Conservation (phyloP, 2,329 filamentous ascomycete species). For the Aschersonia sp. region DNA sequence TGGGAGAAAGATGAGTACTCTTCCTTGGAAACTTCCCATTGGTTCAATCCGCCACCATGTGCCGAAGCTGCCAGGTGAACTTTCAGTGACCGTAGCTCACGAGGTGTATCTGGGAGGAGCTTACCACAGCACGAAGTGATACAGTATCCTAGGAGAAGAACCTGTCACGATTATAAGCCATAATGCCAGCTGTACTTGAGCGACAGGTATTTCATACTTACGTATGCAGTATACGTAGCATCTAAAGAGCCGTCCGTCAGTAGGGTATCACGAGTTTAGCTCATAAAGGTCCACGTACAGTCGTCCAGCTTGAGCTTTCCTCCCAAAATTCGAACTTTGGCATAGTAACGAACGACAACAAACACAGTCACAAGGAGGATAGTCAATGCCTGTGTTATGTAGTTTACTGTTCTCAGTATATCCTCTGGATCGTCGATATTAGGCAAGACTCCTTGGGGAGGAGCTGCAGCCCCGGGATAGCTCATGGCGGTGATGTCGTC, state of each 20-base stretch:
- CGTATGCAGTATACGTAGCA: conserved; percentile 8
- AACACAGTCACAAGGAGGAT: conserved; percentile 12
- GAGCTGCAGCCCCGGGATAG: conserved; percentile 9
- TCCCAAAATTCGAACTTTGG: conserved; percentile 9
- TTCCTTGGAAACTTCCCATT: conserved; percentile 15
- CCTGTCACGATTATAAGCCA: conserved; percentile 3
- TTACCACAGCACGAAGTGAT: conserved; percentile 10
- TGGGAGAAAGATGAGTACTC: conserved; percentile 19
- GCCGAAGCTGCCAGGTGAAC: conserved; percentile 6
- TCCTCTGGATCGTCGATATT: conserved; percentile 13
- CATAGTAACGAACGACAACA: conserved; percentile 11
- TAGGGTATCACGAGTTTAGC: too few species aligned
- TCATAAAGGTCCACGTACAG: conserved; percentile 8
- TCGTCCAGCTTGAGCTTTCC: conserved; percentile 11
- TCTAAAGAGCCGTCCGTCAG: conserved; percentile 1
- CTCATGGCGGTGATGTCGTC: background rate
- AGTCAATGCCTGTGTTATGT: conserved; percentile 13
- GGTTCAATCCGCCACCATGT: conserved; percentile 21
- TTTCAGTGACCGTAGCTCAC: background rate
- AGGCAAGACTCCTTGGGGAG: conserved; percentile 11
- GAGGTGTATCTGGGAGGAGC: background rate
- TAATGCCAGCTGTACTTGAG: background rate
- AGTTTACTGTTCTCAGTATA: conserved; percentile 12
- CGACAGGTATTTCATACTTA: conserved; percentile 1
- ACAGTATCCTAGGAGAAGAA: conserved; percentile 15